Conservation (phyloP, 2,329 filamentous ascomycete genomes). For the Stemphylium lycopersici region DNA sequence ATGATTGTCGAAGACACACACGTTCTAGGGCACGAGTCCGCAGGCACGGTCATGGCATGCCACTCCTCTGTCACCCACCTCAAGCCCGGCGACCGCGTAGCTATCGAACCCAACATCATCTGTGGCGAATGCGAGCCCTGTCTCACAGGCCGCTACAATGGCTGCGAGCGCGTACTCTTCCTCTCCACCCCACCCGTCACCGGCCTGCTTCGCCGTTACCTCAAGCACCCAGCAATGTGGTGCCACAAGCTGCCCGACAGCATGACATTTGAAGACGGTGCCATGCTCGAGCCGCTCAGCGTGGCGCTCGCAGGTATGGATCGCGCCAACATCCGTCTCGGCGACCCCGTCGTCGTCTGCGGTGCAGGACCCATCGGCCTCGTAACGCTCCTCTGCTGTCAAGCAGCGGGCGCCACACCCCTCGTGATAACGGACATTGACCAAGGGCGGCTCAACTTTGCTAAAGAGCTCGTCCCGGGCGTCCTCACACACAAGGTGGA, state of each 20-base stretch:
- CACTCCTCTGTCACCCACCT: slow-evolving; percentile 80
- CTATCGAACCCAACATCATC: slow-evolving; percentile 92
- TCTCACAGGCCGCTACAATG: slow-evolving; percentile 92
- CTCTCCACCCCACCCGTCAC: slow-evolving; percentile 88
- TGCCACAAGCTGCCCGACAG: slow-evolving; percentile 89
- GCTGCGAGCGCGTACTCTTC: slow-evolving; percentile 85
- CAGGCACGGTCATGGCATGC: slow-evolving; percentile 79
- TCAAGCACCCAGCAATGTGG: slow-evolving; percentile 93
- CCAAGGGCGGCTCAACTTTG: slow-evolving; percentile 81
- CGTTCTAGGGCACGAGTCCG: slow-evolving; percentile 93
- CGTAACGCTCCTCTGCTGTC: slow-evolving; percentile 78
- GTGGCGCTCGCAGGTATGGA: slow-evolving; percentile 90
- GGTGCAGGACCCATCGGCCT: slow-evolving; percentile 94
- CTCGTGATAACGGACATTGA: slow-evolving; percentile 96
- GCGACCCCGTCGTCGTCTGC: slow-evolving; percentile 86
- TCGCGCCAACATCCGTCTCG: slow-evolving; percentile 77
- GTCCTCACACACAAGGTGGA: slow-evolving; percentile 82
- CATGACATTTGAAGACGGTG: slow-evolving; percentile 90
- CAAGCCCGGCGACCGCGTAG: slow-evolving; percentile 86
- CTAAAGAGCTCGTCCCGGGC: slow-evolving; percentile 79
- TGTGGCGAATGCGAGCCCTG: slow-evolving; percentile 91
- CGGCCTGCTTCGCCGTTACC: slow-evolving; percentile 86
- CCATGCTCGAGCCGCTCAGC: slow-evolving; percentile 86
- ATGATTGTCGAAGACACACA: slow-evolving; percentile 92
- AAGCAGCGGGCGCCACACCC: slow-evolving; percentile 86